Conservation (phyloP, 495 filamentous ascomycete genomes). For the Endocarpon pusillum region DNA sequence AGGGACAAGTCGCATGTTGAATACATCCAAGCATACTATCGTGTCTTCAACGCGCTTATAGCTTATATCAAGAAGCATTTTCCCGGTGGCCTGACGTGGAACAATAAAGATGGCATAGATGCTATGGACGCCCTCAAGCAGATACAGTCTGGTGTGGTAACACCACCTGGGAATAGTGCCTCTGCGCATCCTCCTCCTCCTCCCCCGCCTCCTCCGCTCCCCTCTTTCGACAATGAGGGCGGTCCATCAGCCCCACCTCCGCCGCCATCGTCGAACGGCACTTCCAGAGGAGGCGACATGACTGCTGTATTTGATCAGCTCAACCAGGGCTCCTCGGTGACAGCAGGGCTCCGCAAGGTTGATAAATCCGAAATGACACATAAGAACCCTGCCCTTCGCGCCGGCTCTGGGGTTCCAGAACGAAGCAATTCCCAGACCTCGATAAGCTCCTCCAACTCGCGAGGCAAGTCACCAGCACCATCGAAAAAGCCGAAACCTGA, state of each 20-base stretch:
- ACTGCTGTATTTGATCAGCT: slow-evolving; percentile 77
- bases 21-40: slow-evolving; percentile 78
- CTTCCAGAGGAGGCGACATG: slow-evolving; percentile 38
- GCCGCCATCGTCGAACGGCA: slow-evolving; percentile 29
- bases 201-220: slow-evolving; percentile 40
- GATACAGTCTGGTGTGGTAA: slow-evolving; percentile 34
- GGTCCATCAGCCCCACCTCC: slow-evolving; percentile 72
- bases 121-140: slow-evolving; percentile 51
- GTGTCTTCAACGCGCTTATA: slow-evolving; percentile 61
- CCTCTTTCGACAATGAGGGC: slow-evolving; percentile 33
- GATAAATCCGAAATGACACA: slow-evolving; percentile 92
- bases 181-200: slow-evolving; percentile 31
- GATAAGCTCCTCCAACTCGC: slow-evolving; percentile 18
- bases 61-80: slow-evolving; percentile 73
- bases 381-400: slow-evolving; percentile 87
- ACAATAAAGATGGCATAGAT: slow-evolving; percentile 55
- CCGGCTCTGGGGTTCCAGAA: slow-evolving; percentile 44
- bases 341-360: slow-evolving; percentile 76
- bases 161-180: slow-evolving; percentile 19
- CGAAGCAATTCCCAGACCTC: slow-evolving; percentile 35
- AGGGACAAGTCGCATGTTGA: slow-evolving; percentile 66
- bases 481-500: slow-evolving; percentile 89
- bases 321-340: slow-evolving; percentile 75
- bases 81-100: slow-evolving; percentile 70
- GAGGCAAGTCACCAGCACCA: slow-evolving; percentile 67